Percentiles rank a stretch among this genome's conserved stretches.
Evolutionary conservation across 2,329 filamentous ascomycete species (phyloP).

Genomic region (Xylaria sp.): DNA sequence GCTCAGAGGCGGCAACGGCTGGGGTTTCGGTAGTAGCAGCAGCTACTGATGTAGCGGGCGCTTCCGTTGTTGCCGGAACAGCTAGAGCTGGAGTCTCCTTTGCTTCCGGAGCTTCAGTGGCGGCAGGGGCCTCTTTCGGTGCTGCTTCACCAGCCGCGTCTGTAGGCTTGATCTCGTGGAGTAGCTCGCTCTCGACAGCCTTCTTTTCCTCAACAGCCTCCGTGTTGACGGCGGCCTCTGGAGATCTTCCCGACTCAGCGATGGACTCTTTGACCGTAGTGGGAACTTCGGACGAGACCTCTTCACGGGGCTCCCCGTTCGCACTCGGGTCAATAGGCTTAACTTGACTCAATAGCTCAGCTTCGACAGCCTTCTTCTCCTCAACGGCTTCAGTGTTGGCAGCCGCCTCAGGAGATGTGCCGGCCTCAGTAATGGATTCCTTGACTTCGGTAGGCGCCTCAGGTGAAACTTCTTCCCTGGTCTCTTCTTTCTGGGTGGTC

Average conservation of each 20-base stretch:
- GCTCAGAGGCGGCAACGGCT: constrained; percentile 30
- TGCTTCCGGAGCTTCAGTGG: constrained; percentile 35
- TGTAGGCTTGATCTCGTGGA: constrained; percentile 58
- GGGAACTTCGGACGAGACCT: constrained; percentile 64
- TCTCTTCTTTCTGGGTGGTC: constrained; percentile 56
- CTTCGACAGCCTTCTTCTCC: constrained; percentile 80
- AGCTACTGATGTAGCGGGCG: constrained; percentile 28
- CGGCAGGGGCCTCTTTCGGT: constrained; percentile 36
- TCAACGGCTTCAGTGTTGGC: constrained; percentile 74
- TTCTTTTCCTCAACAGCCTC: constrained; percentile 80
- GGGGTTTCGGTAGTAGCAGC: constrained; percentile 25
- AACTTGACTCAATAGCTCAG: constrained; percentile 75
- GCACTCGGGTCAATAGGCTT: constrained; percentile 54
- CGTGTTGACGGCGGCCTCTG: constrained; percentile 77
- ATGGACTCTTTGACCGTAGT: constrained; percentile 68
- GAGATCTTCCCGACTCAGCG: constrained; percentile 66
- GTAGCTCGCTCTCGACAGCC: constrained; percentile 77
- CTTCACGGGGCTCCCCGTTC: constrained; percentile 54
- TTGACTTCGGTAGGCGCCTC: constrained; percentile 67
- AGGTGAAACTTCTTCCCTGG: constrained; percentile 58
- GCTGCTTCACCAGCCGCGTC: constrained; percentile 46
- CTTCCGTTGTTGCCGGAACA: constrained; percentile 32
- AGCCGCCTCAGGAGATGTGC: constrained; percentile 75
- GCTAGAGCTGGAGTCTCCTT: constrained; percentile 31
- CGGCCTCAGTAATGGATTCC: constrained; percentile 67